Conservation (phyloP, 2,329 filamentous ascomycete species). For the Simplicillium sp. region DNA sequence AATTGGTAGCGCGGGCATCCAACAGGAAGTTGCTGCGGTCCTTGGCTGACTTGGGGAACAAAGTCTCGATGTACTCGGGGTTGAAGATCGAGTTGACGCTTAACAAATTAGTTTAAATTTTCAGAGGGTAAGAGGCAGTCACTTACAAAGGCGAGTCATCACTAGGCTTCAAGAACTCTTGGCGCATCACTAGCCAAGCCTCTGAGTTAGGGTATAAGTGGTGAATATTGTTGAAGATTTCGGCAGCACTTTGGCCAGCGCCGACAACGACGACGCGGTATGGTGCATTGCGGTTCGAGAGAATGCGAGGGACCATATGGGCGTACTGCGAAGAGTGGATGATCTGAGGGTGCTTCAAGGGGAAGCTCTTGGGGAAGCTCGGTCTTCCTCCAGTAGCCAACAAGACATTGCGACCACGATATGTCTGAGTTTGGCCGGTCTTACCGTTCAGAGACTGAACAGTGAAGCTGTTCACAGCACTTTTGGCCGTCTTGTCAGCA, state of each 20-base stretch:
- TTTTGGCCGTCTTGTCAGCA: conserved; percentile 40
- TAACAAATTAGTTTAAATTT: background rate
- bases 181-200: conserved; percentile 72
- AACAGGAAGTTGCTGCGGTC: conserved; percentile 52
- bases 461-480: conserved; percentile 53
- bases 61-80: conserved; percentile 68
- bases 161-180: conserved; percentile 75
- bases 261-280: conserved; percentile 80
- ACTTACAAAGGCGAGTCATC: conserved; percentile 93
- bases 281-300: conserved; percentile 42
- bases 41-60: conserved; percentile 58
- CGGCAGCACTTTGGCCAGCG: conserved; percentile 84
- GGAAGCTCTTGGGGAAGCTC: conserved; percentile 61
- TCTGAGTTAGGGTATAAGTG: conserved; percentile 71
- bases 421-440: conserved; percentile 42
- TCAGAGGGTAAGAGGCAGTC: conserved; percentile 3
- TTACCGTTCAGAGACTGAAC: conserved; percentile 55
- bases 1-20: conserved; percentile 80
- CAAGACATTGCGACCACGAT: conserved; percentile 56
- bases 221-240: conserved; percentile 89
- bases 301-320: conserved; percentile 49
- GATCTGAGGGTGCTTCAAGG: conserved; percentile 59
- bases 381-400: conserved; percentile 52
- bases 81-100: conserved; percentile 97
- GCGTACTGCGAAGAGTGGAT: conserved; percentile 87